Evolutionary conservation across 345 rosid species (phyloP).

Genomic region (Sisymbrium irio): DNA sequence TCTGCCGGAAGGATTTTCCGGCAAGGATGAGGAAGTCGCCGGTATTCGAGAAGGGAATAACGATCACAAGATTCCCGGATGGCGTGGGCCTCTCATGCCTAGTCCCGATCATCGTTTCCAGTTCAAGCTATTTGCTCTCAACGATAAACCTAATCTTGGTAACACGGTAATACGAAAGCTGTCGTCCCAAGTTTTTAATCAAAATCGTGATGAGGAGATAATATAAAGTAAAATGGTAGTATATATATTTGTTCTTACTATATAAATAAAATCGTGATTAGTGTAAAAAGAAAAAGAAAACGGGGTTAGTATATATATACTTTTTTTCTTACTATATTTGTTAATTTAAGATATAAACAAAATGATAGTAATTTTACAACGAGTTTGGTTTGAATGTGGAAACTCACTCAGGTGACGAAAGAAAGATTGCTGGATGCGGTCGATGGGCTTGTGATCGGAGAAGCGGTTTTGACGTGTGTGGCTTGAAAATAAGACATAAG

Average conservation of each 20-base stretch:
- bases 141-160: conserved; percentile 49
- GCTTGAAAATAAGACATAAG: conserved; percentile 32
- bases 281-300: background rate
- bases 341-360: background rate
- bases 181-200: background rate
- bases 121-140: conserved; percentile 76
- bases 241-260: too few relatives aligned
- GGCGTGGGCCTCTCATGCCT: conserved; percentile 69
- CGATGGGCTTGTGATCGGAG: conserved; percentile 64
- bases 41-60: conserved; percentile 68
- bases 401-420: conserved; percentile 56
- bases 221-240: too few relatives aligned
- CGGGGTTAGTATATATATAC: too few relatives aligned
- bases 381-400: background rate
- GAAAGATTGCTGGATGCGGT: conserved; percentile 68
- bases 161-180: conserved; percentile 43
- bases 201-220: background rate
- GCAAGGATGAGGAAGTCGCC: conserved; percentile 47
- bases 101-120: conserved; percentile 58
- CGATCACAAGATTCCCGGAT: conserved; percentile 71
- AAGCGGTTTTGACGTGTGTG: conserved; percentile 49
- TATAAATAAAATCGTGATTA: too few relatives aligned
- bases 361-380: background rate
- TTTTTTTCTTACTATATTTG: background rate
- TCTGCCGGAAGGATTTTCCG: conserved; percentile 69